Evolutionary conservation across 768 basidiomycete species (phyloP), one percentile per base, ranked within the genome.

Genomic region (Trametes gibbosa): DNA sequence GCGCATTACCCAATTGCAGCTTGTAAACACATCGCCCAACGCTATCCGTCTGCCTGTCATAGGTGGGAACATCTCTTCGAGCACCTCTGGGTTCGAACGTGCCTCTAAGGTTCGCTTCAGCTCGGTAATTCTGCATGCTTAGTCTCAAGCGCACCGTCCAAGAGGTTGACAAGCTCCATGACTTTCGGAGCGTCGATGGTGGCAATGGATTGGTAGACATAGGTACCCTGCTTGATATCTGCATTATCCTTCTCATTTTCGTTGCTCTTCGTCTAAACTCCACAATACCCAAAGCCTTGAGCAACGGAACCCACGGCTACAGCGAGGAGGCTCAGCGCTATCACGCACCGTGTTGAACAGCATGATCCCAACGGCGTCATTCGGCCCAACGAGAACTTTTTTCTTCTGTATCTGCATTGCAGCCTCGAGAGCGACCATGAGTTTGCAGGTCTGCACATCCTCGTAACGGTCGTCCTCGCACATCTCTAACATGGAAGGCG

Each of bases 21-120:
- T 90, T 0, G 87, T 92, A 70, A 98, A 90, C 0, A 95, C 90
- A 63, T 95, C 92, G 17, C 92, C 92, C 74, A 95, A 85, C 0
- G 94, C 84, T 21, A 90, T 81, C 53, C 81, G 80, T 24, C 72
- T 73, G 53, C 79, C 84, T 34, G 76, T 69, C 35, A 85, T 63
- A 1, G 86, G 92, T 41, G 84, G 86, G 70, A 89, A 95, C n/a
- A 74, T 76, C 10, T 77, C 79, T 51, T 72, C 73, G 39, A 90
- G 75, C 40, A 77, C 79, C 16, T 75, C 74, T 1, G 83, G 84
- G 70, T 92, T 80, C 53, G 87, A 83, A 27, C 85, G 81, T 41
- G 83, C 80, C 66, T 81, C 90, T 95, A 65, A 8, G n/a, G 37
- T 43, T 37, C 25, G 21, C 29, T 56, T 10, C 58, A 57, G 62